A percentile compares a stretch with the other conserved stretches of the same genome.
Conservation (phyloP, 1,139 yeast genomes). For the Geotrichum aggregatum region DNA sequence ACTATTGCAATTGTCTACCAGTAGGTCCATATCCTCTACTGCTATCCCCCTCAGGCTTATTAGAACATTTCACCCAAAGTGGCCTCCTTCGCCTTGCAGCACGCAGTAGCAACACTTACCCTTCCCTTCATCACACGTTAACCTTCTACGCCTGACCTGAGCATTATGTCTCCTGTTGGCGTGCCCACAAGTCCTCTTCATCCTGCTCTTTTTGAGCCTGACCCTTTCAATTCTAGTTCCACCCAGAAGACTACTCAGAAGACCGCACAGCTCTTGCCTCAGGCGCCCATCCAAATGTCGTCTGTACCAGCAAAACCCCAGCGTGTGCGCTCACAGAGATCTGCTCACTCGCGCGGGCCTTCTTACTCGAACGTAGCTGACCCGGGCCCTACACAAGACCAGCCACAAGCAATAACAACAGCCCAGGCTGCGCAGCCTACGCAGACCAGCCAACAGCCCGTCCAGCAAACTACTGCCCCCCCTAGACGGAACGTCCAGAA, state of each 20-base stretch:
- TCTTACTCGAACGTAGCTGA: constrained; percentile 4
- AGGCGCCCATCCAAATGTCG: neutral
- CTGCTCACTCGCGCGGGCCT: constrained; percentile 13
- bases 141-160: neutral
- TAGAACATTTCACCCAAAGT: no score
- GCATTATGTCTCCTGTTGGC: neutral
- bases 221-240: no score
- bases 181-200: neutral
- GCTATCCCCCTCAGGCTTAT: no score
- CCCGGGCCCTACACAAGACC: neutral
- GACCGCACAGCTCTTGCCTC: neutral
- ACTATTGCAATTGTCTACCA: no score
- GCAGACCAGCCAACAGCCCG: constrained; percentile 2
- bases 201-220: no score
- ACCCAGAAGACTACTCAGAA: neutral
- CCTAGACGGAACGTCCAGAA: constrained; percentile 34
- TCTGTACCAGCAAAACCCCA: neutral
- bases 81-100: no score
- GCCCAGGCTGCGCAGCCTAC: no score
- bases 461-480: neutral
- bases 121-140: neutral
- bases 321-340: constrained; percentile 1
- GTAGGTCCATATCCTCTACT: no score
- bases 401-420: neutral
- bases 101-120: no score